Conservation (phyloP, 495 filamentous ascomycete species). For the Beverwykella pulmonaria region DNA sequence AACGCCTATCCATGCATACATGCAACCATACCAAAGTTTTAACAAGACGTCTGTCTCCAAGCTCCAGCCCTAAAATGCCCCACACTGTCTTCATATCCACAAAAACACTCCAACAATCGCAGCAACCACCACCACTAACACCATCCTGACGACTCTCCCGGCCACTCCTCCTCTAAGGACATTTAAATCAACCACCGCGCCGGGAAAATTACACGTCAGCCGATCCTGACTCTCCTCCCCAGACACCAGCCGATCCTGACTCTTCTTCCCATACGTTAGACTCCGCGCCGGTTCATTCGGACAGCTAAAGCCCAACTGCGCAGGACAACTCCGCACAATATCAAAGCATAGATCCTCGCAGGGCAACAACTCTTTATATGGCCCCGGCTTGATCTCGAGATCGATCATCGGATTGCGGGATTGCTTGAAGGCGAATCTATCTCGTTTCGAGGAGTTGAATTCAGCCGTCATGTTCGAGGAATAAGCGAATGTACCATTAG, state of each 20-base stretch:
- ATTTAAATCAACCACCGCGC: conserved; percentile 57
- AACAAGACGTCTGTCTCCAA: no score
- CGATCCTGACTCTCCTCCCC: conserved; percentile 46
- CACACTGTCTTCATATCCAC: conserved; percentile 11
- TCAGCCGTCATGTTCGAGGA: conserved; percentile 5
- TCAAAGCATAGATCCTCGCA: conserved; percentile 82
- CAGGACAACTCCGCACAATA: conserved; percentile 80
- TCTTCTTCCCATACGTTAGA: conserved; percentile 63
- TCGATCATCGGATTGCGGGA: conserved; percentile 73
- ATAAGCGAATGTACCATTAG: conserved; percentile 57
- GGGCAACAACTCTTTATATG: conserved; percentile 90
- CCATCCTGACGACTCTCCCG: background rate
- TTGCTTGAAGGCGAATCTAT: conserved; percentile 24
- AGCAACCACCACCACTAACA: background rate
- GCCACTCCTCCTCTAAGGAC: conserved; percentile 4
- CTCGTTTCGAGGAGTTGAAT: conserved; percentile 7
- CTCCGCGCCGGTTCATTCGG: conserved; percentile 62
- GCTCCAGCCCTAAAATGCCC: background rate
- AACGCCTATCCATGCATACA: background rate
- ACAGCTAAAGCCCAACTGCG: conserved; percentile 76
- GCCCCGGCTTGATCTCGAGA: conserved; percentile 69
- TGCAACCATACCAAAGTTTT: no score
- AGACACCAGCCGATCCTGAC: conserved; percentile 65
- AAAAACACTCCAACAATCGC: background rate
- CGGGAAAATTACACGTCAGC: conserved; percentile 62